Evolutionary conservation across 805 yeast species (phyloP), one percentile per base, ranked within the genome.

Genomic region (Ogataea dorogensis): DNA sequence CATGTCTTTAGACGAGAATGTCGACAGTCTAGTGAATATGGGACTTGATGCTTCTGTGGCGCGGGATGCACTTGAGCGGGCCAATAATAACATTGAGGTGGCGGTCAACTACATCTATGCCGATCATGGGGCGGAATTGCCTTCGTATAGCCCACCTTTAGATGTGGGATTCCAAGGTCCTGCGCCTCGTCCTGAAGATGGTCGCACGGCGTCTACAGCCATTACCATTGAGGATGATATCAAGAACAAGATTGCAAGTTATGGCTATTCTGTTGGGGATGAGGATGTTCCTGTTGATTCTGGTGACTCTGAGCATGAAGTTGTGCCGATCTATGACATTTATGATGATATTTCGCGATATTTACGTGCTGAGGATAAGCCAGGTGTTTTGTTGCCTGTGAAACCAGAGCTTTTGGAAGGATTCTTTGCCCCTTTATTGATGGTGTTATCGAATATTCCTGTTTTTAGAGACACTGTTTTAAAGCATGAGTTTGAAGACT

Each of bases 341-440:
- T 67, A 52, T 33, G 57, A 58, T 8, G 70, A 67, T 38, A 39
- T 58, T 8, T 27, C 53, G 3, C 54, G 54, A 29, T 54, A 53
- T 29, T 20, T 42, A 18, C 53, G 61, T 12, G 38, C 34, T 1
- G 46, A 42, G 0, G 46, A 21, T 5, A 28, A 33, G 1, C 67
- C 68, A 1, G 54, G 65, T 0, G 56, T 67, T 2, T 37, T 69
- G 11, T 46, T 69, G 30, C 71, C 73, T 1, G 42, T 49, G 6
- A 46, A 50, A 16, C 42, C 54, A 7, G 64, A 56, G 3, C 39
- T 53, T 5, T 47, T 61, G 24, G 74, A 68, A 42, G 62, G 65
- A 14, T 64, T 65, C 42, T 51, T 70, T 46, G 67, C 68, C 3
- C 68, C 76, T 1, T 26, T 72, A 12, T 40, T 72, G 18, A 59